Percentiles rank a stretch among this genome's conserved stretches.
Evolutionary conservation across 176 grass and related monocot species (phyloP).

Genomic region (Carex pumila): DNA sequence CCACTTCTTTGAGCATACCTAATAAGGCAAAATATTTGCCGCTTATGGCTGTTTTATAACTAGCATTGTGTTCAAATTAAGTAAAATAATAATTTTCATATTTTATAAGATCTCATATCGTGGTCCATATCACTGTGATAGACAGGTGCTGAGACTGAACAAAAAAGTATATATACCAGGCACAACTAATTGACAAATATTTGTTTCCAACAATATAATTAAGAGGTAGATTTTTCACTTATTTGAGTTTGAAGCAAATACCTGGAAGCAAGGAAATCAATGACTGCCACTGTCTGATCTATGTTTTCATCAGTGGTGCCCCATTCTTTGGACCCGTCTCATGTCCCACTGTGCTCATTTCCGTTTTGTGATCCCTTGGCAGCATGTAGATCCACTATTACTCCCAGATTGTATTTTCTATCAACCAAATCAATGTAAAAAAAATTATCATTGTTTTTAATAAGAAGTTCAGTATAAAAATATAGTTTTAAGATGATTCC

Average conservation of each 20-base stretch:
- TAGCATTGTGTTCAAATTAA: no score
- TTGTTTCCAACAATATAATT: no score
- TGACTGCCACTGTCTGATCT: slow-evolving; percentile 34
- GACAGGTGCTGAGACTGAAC: no score
- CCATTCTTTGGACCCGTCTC: slow-evolving; percentile 48
- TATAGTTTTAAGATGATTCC: no score
- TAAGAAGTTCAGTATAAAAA: background rate
- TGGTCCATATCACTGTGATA: no score
- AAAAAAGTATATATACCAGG: no score
- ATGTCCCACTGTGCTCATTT: slow-evolving; percentile 37
- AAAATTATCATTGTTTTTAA: background rate
- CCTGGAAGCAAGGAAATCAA: slow-evolving; percentile 57
- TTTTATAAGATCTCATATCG: no score
- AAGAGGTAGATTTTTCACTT: no score
- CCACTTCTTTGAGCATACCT: slow-evolving; percentile 42
- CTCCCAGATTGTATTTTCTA: slow-evolving; percentile 42
- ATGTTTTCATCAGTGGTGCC: slow-evolving; percentile 39
- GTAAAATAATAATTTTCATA: no score
- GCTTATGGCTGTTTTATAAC: no score
- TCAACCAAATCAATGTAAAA: background rate
- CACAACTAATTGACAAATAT: no score
- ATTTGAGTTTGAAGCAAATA: background rate
- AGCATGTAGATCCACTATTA: slow-evolving; percentile 59
- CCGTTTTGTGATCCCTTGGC: slow-evolving; percentile 52
- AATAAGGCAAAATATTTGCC: no score